These are phyloP conservation scores for Amanita phalloides DNA, from an alignment of 768 basidiomycete species.

Conservation along the genomic window DNA sequence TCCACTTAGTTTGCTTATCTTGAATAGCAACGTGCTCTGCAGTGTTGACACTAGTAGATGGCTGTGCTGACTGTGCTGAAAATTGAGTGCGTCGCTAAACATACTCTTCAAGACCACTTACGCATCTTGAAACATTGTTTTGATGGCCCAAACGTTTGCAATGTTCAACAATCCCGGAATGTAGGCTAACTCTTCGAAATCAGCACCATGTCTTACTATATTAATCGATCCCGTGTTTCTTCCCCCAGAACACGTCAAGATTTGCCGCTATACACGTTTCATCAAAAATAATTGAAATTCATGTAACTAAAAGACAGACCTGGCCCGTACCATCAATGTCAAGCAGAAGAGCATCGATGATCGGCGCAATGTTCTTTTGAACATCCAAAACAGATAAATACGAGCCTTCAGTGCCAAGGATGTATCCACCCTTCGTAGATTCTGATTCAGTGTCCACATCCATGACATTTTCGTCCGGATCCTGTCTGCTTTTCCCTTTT, in stretches of 20 bases:
- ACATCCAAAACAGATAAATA: conserved; percentile 52
- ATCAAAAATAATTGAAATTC: not conserved
- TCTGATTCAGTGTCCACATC: conserved; percentile 22
- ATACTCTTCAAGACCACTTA: conserved; percentile 20
- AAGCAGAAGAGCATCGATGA: conserved; percentile 68
- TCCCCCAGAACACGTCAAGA: conserved; percentile 82
- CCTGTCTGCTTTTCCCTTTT: conserved; percentile 29
- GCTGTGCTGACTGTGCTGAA: conserved; percentile 33
- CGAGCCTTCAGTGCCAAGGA: conserved; percentile 43
- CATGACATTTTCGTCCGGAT: conserved; percentile 20
- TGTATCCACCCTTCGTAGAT: conserved; percentile 23
- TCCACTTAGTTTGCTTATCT: conserved; percentile 29
- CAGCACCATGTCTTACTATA: conserved; percentile 72
- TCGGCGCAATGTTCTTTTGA: conserved; percentile 74
- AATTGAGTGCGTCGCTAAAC: not conserved
- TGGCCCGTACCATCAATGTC: conserved; percentile 65
- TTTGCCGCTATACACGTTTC: conserved; percentile 42
- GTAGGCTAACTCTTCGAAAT: conserved; percentile 54
- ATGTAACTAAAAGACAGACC: conserved; percentile 23
- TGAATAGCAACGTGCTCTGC: conserved; percentile 41
- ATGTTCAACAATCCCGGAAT: conserved; percentile 47
- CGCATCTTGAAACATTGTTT: conserved; percentile 33
- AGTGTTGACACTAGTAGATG: conserved; percentile 54
- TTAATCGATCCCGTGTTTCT: conserved; percentile 68
- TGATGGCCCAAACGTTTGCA: conserved; percentile 55